These are phyloP conservation scores for Kwoniella dejecticola DNA, from an alignment of 768 basidiomycete genomes.

Conservation along the genomic window DNA sequence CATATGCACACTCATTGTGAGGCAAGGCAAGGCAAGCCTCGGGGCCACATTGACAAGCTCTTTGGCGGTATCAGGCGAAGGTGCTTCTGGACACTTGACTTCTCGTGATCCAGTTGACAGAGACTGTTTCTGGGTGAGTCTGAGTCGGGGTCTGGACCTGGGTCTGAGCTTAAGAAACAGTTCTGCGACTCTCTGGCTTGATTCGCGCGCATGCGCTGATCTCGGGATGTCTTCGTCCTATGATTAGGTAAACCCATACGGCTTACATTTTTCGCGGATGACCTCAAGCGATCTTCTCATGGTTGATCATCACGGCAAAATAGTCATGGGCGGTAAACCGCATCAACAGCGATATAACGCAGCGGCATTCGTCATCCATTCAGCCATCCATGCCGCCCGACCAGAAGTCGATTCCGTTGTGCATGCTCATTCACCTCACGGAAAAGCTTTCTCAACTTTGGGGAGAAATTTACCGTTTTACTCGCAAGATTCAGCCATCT, in stretches of 20 bases:
- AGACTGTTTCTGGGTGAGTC: conserved; percentile 35
- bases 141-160: neutral
- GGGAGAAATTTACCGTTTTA: conserved; percentile 48
- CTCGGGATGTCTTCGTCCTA: too few relatives aligned
- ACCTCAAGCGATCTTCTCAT: conserved; percentile 60
- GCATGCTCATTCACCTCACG: conserved; percentile 61
- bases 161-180: neutral
- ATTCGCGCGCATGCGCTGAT: too few relatives aligned
- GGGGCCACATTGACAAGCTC: too few relatives aligned
- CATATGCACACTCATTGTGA: neutral
- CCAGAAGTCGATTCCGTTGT: conserved; percentile 61
- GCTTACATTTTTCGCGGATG: conserved; percentile 60
- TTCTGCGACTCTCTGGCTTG: too few relatives aligned
- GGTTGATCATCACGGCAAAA: conserved; percentile 57
- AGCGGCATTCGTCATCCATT: conserved; percentile 59
- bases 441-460: conserved; percentile 61
- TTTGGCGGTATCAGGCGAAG: conserved; percentile 31
- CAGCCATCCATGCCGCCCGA: conserved; percentile 60
- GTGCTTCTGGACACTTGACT: conserved; percentile 38
- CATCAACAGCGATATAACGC: conserved; percentile 54
- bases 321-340: conserved; percentile 55
- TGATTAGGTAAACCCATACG: conserved; percentile 47
- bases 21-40: too few relatives aligned
- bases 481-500: conserved; percentile 36
- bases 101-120: conserved; percentile 33